A percentile compares a stretch with the other conserved stretches of the same genome.
phyloP scores from a whole-genome alignment of 805 yeast species.

The Ascoidea rubescens region DNA sequence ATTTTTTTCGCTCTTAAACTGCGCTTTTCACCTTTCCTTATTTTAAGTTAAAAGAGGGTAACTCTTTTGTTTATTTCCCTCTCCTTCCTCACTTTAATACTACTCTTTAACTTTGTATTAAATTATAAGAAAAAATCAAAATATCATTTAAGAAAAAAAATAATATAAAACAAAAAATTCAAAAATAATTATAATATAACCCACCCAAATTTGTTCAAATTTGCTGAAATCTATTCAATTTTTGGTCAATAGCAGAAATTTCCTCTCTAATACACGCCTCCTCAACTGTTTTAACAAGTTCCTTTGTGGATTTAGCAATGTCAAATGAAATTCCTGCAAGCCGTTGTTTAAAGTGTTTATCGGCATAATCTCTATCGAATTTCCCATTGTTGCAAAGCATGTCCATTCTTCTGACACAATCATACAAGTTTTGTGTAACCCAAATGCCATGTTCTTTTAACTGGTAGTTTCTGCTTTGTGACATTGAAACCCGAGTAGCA shows the following conservation, averaged over 20 bases:
- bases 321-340: constrained; percentile 94
- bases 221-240: constrained; percentile 19
- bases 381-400: constrained; percentile 38
- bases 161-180: too few species aligned
- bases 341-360: constrained; percentile 81
- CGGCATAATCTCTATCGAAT: constrained; percentile 56
- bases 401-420: constrained; percentile 76
- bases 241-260: constrained; percentile 66
- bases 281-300: constrained; percentile 88
- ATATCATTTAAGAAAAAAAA: too few species aligned
- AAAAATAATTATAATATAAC: too few species aligned
- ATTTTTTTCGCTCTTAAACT: too few species aligned
- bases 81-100: too few species aligned
- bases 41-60: too few species aligned
- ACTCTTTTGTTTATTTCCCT: too few species aligned
- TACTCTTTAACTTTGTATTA: too few species aligned
- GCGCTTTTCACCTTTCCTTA: too few species aligned
- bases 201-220: too few species aligned
- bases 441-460: constrained; percentile 84
- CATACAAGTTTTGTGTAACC: constrained; percentile 77
- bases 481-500: constrained; percentile 79
- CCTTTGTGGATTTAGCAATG: constrained; percentile 92
- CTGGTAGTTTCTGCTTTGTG: constrained; percentile 72
- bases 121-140: too few species aligned
- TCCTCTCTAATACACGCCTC: constrained; percentile 85